Evolutionary conservation across 306 rosid species (phyloP).

Genomic region (Fagus crenata): DNA sequence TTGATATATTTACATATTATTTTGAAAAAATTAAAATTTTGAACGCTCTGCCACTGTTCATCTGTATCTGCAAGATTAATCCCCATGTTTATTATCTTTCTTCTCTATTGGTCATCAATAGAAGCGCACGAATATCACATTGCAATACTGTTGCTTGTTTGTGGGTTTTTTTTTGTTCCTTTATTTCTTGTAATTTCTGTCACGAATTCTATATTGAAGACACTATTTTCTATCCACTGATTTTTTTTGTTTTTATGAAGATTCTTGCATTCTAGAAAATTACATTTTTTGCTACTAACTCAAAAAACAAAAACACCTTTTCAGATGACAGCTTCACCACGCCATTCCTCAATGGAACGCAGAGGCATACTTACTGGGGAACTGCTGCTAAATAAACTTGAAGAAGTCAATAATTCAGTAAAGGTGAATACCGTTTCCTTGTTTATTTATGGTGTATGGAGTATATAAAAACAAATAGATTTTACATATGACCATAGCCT

Average conservation of each 20-base stretch:
- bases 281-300: too few relatives aligned
- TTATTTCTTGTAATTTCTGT: background rate
- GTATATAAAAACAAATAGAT: too few relatives aligned
- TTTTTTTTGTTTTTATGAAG: background rate
- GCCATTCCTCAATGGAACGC: conserved; percentile 47
- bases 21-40: too few relatives aligned
- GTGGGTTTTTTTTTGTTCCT: background rate
- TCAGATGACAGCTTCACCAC: conserved; percentile 62
- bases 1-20: too few relatives aligned
- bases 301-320: background rate
- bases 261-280: background rate
- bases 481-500: too few relatives aligned
- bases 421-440: conserved; percentile 52
- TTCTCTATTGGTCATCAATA: background rate
- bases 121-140: background rate
- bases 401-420: conserved; percentile 80
- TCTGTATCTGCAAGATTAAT: background rate
- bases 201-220: background rate
- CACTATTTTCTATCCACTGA: background rate
- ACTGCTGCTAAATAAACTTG: conserved; percentile 63
- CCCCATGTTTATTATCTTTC: background rate
- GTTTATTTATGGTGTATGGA: background rate
- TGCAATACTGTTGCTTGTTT: background rate
- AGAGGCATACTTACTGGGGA: conserved; percentile 51
- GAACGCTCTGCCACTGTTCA: too few relatives aligned